A percentile compares a stretch with the other conserved stretches of the same genome.
These are phyloP conservation scores for Arachnomyces sp. DNA, from an alignment of 2,329 filamentous ascomycete genomes.

Conservation along the genomic window DNA sequence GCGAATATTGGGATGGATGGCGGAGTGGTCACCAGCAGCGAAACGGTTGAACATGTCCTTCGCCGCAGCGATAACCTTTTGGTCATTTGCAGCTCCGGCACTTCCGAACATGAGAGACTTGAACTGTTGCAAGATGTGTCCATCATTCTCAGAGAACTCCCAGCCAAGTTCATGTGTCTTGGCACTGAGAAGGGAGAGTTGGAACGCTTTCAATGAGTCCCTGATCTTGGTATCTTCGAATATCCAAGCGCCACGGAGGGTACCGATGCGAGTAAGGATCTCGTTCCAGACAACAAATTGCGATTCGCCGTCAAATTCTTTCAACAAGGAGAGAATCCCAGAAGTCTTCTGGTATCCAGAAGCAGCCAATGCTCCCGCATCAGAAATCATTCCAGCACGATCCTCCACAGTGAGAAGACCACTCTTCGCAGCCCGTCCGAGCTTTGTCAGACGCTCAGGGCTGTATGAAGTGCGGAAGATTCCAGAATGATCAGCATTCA, in stretches of 20 bases:
- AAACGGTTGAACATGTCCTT: conserved; percentile 89
- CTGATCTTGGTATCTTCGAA: conserved; percentile 68
- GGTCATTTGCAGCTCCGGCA: conserved; percentile 73
- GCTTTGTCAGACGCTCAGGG: conserved; percentile 74
- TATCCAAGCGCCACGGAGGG: conserved; percentile 79
- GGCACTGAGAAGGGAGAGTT: conserved; percentile 65
- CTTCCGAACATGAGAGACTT: conserved; percentile 83
- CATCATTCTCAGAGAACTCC: conserved; percentile 76
- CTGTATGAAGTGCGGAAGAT: conserved; percentile 87
- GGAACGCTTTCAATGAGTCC: conserved; percentile 75
- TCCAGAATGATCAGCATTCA: conserved; percentile 90
- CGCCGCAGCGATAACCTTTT: conserved; percentile 68
- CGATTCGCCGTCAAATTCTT: conserved; percentile 71
- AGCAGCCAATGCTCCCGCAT: conserved; percentile 79
- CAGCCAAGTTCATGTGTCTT: conserved; percentile 85
- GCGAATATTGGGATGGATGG: conserved; percentile 87
- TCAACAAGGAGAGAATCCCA: conserved; percentile 73
- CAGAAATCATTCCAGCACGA: conserved; percentile 87
- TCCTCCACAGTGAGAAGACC: conserved; percentile 81
- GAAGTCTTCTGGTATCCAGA: conserved; percentile 94
- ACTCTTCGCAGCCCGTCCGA: conserved; percentile 75
- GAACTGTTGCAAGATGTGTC: conserved; percentile 88
- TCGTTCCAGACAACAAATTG: conserved; percentile 96
- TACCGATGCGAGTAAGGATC: conserved; percentile 68
- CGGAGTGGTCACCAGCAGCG: conserved; percentile 65